Evolutionary conservation across 2,329 filamentous ascomycete species (phyloP), one percentile per base, ranked within the genome.

Genomic region (Alternaria sp.): DNA sequence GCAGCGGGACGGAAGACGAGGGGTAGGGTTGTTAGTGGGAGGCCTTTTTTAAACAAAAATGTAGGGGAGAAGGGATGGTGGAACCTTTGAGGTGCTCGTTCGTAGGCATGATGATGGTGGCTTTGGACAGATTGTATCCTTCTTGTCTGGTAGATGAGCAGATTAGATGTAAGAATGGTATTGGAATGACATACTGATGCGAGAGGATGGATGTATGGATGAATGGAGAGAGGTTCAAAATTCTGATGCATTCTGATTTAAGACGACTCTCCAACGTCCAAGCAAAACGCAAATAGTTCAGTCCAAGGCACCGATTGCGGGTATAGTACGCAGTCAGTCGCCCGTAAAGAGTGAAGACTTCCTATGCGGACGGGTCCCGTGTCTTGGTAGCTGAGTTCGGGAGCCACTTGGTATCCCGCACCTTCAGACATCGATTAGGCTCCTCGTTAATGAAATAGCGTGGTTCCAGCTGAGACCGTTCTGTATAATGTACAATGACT

Each of bases 1-100:
- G 36, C 45, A 1, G 26, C 53, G 24, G 37, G 29, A 5, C 23
- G 5, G 11, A n/a, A 36, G 37, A 55, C 33, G 23, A 51, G 7
- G 11, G 4, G 26, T 54, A 11, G 6, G 3, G 5, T 8, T 40
- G 21, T 49, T 23, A 37, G 31, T 36, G 28, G 5, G 24, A 21
- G 5, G 9, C 11, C 21, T 29, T 31, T 36, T 14, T 2, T 26
- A 31, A 2, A 14, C 8, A 23, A 5, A 7, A n/a, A 23, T n/a
- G 17, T 39, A 28, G 8, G 3, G 11, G 21, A 24, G 11, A 17
- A 41, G 39, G 14, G 7, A 10, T 41, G 13, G 14, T 3, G 9
- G 14, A 28, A 49, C 31, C 36, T 41, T 34, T 31, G 9, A 49
- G 21, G 21, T 34, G 51, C 39, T 45, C 24, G 23, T 53, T 34